Conservation (phyloP, 2,329 filamentous ascomycete species). For the Fusarium continuum region DNA sequence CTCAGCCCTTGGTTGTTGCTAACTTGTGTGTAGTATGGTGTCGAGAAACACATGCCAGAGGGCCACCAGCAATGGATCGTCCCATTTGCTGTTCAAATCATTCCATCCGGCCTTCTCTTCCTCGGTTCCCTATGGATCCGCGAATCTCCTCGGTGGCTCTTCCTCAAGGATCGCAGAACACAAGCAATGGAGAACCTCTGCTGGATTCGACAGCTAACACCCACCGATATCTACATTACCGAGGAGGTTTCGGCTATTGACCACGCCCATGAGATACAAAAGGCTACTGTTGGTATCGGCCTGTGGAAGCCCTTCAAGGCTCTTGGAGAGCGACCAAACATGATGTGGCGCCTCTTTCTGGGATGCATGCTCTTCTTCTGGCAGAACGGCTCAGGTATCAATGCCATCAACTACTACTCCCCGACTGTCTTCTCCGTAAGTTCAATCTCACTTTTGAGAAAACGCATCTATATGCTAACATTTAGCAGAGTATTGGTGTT, state of each 20-base stretch:
- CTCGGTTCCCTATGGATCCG: constrained; percentile 58
- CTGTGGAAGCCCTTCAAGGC: constrained; percentile 39
- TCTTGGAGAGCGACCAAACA: constrained; percentile 48
- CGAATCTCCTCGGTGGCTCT: constrained; percentile 69
- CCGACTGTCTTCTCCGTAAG: constrained; percentile 35
- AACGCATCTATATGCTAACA: not conserved
- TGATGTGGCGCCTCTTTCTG: constrained; percentile 69
- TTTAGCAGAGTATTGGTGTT: constrained; percentile 9
- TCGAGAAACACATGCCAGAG: constrained; percentile 34
- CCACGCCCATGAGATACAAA: constrained; percentile 59
- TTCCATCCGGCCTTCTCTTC: constrained; percentile 62
- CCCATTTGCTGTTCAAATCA: constrained; percentile 63
- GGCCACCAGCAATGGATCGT: constrained; percentile 54
- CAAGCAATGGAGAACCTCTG: constrained; percentile 61
- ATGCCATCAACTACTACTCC: constrained; percentile 40
- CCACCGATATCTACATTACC: constrained; percentile 56
- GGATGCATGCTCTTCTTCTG: constrained; percentile 72
- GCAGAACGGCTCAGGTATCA: constrained; percentile 69
- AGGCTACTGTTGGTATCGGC: constrained; percentile 66
- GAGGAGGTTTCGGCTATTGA: constrained; percentile 36
- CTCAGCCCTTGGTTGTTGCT: rapidly evolving
- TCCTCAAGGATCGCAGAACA: constrained; percentile 61
- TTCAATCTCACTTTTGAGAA: rapidly evolving
- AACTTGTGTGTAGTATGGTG: constrained; percentile 5
- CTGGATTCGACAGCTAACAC: constrained; percentile 62